Conservation (phyloP, 768 basidiomycete species). For the Mycena rebaudengoi region DNA sequence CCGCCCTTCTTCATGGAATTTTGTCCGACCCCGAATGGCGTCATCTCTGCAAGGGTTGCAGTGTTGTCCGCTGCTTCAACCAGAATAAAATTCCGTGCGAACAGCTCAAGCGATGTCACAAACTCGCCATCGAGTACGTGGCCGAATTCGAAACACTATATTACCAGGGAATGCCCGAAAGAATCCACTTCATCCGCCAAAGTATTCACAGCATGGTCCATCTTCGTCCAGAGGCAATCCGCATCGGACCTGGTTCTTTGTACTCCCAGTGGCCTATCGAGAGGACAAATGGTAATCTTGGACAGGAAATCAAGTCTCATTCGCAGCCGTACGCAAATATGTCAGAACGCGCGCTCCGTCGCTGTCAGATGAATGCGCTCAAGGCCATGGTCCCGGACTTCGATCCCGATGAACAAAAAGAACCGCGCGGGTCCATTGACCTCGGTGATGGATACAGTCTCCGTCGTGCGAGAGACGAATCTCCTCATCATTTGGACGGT, state of each 20-base stretch:
- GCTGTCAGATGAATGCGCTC: conserved; percentile 29
- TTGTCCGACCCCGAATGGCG: background rate
- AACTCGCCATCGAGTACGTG: conserved; percentile 22
- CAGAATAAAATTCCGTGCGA: background rate
- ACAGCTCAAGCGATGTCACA: conserved; percentile 18
- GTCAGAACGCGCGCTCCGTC: conserved; percentile 16
- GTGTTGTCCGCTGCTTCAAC: background rate
- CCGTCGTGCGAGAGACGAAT: conserved; percentile 28
- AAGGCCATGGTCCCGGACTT: conserved; percentile 33
- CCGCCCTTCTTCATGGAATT: background rate
- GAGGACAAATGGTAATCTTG: conserved; percentile 16
- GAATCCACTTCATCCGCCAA: conserved; percentile 38
- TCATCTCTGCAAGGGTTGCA: background rate
- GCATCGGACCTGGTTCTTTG: conserved; percentile 10
- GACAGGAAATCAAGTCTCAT: conserved; percentile 28
- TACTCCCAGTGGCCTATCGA: conserved; percentile 31
- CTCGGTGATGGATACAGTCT: conserved; percentile 32
- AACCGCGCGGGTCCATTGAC: conserved; percentile 20
- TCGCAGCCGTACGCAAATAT: conserved; percentile 33
- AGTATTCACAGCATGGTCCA: conserved; percentile 35
- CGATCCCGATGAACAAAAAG: conserved; percentile 6
- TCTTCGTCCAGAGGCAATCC: conserved; percentile 23
- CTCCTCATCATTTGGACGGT: background rate
- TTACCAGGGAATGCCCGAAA: conserved; percentile 22
- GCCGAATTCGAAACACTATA: conserved; percentile 41